A percentile compares a stretch with the other conserved stretches of the same genome.
These are phyloP conservation scores for Spergularia azorica DNA, from an alignment of 179 eudicot genomes.

Conservation along the genomic window DNA sequence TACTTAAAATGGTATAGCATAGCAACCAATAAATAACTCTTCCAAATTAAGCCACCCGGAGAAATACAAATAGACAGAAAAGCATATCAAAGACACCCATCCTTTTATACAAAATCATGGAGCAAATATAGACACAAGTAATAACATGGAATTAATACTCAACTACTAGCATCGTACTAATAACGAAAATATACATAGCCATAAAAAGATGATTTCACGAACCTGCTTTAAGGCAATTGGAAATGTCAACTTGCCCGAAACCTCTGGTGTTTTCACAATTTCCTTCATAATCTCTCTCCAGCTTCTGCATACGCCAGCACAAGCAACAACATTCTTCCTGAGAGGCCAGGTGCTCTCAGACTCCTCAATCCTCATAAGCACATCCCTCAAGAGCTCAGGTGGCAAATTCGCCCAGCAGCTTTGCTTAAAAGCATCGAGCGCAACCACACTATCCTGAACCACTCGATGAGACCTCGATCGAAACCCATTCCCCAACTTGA, in stretches of 20 bases:
- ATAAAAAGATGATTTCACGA: background rate
- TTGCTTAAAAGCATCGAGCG: slow-evolving; percentile 57
- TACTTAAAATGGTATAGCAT: background rate
- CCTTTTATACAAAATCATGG: background rate
- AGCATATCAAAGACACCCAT: background rate
- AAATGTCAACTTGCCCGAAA: slow-evolving; percentile 68
- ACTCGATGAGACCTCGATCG: slow-evolving; percentile 73
- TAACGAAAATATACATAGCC: background rate
- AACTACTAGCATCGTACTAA: background rate
- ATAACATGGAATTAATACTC: background rate
- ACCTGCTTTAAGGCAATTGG: slow-evolving; percentile 96
- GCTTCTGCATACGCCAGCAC: slow-evolving; percentile 85
- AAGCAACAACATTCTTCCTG: slow-evolving; percentile 66
- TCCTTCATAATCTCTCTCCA: slow-evolving; percentile 93
- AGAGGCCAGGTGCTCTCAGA: slow-evolving; percentile 74
- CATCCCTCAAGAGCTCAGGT: slow-evolving; percentile 82
- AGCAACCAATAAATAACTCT: background rate
- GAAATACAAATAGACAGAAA: background rate
- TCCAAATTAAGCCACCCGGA: background rate
- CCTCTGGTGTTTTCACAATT: slow-evolving; percentile 61
- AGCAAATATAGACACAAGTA: background rate
- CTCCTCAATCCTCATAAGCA: slow-evolving; percentile 70
- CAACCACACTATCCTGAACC: slow-evolving; percentile 51
- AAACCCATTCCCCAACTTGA: slow-evolving; percentile 53
- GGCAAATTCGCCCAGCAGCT: slow-evolving; percentile 94